A percentile compares a stretch with the other conserved stretches of the same genome.
Conservation (phyloP, 2,329 filamentous ascomycete genomes). For the Penicillium brevicompactum region DNA sequence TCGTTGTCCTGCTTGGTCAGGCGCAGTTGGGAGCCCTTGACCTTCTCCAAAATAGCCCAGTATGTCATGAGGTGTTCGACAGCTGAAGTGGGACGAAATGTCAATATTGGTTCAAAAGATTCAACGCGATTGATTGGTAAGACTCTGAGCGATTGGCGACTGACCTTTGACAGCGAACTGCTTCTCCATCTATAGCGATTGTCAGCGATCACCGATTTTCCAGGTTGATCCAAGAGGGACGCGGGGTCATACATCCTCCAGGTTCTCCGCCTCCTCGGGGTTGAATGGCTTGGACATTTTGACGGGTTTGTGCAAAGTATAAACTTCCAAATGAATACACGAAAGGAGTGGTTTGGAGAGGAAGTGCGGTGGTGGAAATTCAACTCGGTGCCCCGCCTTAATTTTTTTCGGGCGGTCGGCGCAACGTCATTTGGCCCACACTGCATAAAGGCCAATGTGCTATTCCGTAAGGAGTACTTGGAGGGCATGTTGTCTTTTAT, state of each 20-base stretch:
- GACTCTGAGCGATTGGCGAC: slow-evolving; percentile 5
- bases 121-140: no score
- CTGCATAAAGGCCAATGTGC: background rate
- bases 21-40: slow-evolving; percentile 83
- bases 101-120: slow-evolving; percentile 6
- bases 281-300: slow-evolving; percentile 51
- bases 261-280: slow-evolving; percentile 67
- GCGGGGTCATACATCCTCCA: slow-evolving; percentile 61
- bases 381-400: slow-evolving; percentile 31
- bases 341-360: slow-evolving; percentile 1
- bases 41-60: slow-evolving; percentile 91
- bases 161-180: slow-evolving; percentile 96
- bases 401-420: slow-evolving; percentile 37
- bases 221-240: background rate
- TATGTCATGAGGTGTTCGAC: slow-evolving; percentile 97
- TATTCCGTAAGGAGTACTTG: background rate
- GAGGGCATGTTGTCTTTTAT: no score
- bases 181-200: slow-evolving; percentile 78
- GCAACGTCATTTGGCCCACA: slow-evolving; percentile 19
- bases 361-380: slow-evolving; percentile 7
- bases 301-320: slow-evolving; percentile 7
- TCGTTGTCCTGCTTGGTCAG: slow-evolving; percentile 95
- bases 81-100: slow-evolving; percentile 45
- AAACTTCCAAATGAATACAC: background rate
- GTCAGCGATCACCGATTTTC: slow-evolving; percentile 24